These are phyloP conservation scores for Dujonia santamariae DNA, from an alignment of 1,139 yeast genomes.

Conservation along the genomic window DNA sequence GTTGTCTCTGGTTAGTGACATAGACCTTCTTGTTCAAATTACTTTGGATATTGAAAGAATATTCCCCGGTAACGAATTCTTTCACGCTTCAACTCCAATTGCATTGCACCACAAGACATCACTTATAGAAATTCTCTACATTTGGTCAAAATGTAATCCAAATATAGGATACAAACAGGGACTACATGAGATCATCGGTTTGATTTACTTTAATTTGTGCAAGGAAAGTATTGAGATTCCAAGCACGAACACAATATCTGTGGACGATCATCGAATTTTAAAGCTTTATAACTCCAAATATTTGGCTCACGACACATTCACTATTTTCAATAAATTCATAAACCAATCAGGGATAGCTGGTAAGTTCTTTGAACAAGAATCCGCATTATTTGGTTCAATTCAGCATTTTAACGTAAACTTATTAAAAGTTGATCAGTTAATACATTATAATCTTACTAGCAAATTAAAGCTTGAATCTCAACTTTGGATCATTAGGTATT, in stretches of 20 bases:
- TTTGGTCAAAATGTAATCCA: constrained; percentile 53
- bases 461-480: constrained; percentile 57
- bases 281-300: constrained; percentile 37
- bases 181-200: constrained; percentile 63
- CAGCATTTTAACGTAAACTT: constrained; percentile 46
- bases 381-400: constrained; percentile 37
- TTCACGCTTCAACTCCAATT: constrained; percentile 22
- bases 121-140: constrained; percentile 50
- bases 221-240: constrained; percentile 39
- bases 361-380: constrained; percentile 43
- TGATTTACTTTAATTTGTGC: constrained; percentile 50
- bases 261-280: constrained; percentile 33
- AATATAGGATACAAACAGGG: constrained; percentile 66
- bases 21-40: constrained; percentile 20
- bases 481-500: constrained; percentile 67
- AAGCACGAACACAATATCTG: constrained; percentile 28
- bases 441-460: constrained; percentile 40
- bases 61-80: constrained; percentile 57
- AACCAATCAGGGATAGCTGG: constrained; percentile 34
- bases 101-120: constrained; percentile 31
- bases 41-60: constrained; percentile 61
- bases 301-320: constrained; percentile 45
- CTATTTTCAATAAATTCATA: constrained; percentile 43
- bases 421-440: constrained; percentile 47
- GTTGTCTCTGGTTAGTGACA: constrained; percentile 1